Evolutionary conservation across 257 asterid genomes (phyloP), one percentile per base, ranked within the genome.

Genomic region (Rubia yunnanensis): DNA sequence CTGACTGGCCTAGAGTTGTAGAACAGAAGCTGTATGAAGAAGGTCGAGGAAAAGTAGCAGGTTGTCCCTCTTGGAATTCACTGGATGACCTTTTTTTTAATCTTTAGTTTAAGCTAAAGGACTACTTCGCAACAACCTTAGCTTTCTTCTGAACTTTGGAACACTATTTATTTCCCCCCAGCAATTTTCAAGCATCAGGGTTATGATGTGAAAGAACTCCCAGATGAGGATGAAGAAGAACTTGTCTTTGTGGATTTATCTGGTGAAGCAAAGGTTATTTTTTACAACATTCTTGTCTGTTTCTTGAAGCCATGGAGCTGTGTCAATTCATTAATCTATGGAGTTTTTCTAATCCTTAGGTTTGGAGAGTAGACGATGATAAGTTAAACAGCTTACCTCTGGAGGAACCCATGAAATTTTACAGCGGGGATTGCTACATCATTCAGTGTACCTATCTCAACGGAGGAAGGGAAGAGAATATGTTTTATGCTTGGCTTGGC

Each of bases 41-140:
- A 41, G 89, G 92, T 48, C 85, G 85, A 74, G 97, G 88, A 74
- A 90, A 81, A 80, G 96, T 90, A 52, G 97, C 97, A 78, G 96
- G 97, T 90, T 64, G 86, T 77, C 39, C 28, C 53, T 27, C 26
- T 18, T 64, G 69, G 27, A 24, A 24, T 5, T 41, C 4, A 39
- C 11, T 53, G 28, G 31, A 53, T 50, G 30, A 9, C 3, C 7
- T 22, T 24, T 53, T 53, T 23, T 7, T n/a, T n/a, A n/a, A 2
- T n/a, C 9, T 23, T 10, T 60, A 0, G 10, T n/a, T 32, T 60
- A 1, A 32, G 49, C 46, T 31, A 57, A 30, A 60, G 32, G 32
- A 41, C 18, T 8, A 50, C 26, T 18, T 50, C 2, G 6, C 23
- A 24, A 48, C 17, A 27, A 35, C 22, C 50, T 58, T 23, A n/a